Conservation (phyloP, 2,329 filamentous ascomycete species). For the Ophiognomonia clavigignenti-juglandacearum region DNA sequence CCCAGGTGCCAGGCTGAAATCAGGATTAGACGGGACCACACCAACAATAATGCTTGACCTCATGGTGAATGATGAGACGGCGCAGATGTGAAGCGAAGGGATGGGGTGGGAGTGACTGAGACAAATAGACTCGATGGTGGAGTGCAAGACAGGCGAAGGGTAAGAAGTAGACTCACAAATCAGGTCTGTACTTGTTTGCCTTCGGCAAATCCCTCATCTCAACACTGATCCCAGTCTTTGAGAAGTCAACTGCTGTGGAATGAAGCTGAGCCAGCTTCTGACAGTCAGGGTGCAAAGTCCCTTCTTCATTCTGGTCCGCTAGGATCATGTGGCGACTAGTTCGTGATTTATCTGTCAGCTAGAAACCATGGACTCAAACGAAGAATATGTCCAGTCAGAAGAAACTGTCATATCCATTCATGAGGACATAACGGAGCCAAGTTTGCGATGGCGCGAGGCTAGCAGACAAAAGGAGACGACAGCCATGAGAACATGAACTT, state of each 20-base stretch:
- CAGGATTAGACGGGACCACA: slow-evolving; percentile 7
- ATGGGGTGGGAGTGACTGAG: neutral
- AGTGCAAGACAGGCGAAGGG: neutral
- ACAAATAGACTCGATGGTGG: neutral
- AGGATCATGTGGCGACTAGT: slow-evolving; percentile 59
- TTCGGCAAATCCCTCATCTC: slow-evolving; percentile 38
- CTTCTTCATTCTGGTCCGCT: slow-evolving; percentile 50
- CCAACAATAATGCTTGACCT: too few relatives aligned
- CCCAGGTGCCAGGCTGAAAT: slow-evolving; percentile 38
- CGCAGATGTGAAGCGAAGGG: neutral
- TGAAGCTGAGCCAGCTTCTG: slow-evolving; percentile 55
- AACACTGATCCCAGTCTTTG: slow-evolving; percentile 65
- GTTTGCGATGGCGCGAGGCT: too few relatives aligned
- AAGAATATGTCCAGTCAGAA: too few relatives aligned
- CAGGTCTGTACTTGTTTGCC: slow-evolving; percentile 38
- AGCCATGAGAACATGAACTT: too few relatives aligned
- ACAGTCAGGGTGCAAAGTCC: slow-evolving; percentile 50
- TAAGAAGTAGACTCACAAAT: slow-evolving; percentile 46
- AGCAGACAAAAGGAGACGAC: too few relatives aligned
- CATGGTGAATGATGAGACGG: too few relatives aligned
- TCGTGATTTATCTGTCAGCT: too few relatives aligned
- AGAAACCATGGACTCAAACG: too few relatives aligned
- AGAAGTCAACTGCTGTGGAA: slow-evolving; percentile 70
- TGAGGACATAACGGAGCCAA: too few relatives aligned
- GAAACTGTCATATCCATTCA: too few relatives aligned